Evolutionary conservation across 2,329 filamentous ascomycete genomes (phyloP).

Genomic region (Juglanconis oblonga): DNA sequence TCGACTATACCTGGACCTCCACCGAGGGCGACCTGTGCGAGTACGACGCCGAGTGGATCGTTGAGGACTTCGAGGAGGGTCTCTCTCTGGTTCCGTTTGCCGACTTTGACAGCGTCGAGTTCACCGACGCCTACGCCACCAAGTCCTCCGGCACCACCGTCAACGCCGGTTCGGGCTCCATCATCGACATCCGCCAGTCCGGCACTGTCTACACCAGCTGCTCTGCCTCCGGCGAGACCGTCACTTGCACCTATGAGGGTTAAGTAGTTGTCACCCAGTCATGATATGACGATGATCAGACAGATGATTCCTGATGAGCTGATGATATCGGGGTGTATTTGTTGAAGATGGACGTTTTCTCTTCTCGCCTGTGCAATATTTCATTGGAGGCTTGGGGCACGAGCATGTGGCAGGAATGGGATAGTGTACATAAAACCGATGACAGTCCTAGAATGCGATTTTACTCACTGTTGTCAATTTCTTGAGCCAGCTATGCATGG

Average conservation of each 20-base stretch:
- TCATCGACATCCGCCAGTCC: constrained; percentile 66
- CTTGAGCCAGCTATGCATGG: too few relatives aligned
- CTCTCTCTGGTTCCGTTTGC: constrained; percentile 39
- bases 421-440: neutral
- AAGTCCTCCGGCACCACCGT: constrained; percentile 28
- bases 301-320: neutral
- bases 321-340: neutral
- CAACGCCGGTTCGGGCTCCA: constrained; percentile 47
- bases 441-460: neutral
- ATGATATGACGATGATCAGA: neutral
- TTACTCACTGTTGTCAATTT: neutral
- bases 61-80: constrained; percentile 48
- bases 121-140: constrained; percentile 36
- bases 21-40: constrained; percentile 55
- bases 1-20: constrained; percentile 52
- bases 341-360: neutral
- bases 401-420: neutral
- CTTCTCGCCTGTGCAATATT: neutral
- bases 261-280: neutral
- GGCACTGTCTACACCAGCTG: constrained; percentile 51
- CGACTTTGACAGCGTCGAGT: constrained; percentile 44
- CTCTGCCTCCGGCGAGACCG: constrained; percentile 17
- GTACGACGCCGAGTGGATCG: constrained; percentile 61
- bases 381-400: neutral
- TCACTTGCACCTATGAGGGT: constrained; percentile 38